Evolutionary conservation across 2,329 filamentous ascomycete genomes (phyloP).

Genomic region (Phyllosticta citrichinensis): DNA sequence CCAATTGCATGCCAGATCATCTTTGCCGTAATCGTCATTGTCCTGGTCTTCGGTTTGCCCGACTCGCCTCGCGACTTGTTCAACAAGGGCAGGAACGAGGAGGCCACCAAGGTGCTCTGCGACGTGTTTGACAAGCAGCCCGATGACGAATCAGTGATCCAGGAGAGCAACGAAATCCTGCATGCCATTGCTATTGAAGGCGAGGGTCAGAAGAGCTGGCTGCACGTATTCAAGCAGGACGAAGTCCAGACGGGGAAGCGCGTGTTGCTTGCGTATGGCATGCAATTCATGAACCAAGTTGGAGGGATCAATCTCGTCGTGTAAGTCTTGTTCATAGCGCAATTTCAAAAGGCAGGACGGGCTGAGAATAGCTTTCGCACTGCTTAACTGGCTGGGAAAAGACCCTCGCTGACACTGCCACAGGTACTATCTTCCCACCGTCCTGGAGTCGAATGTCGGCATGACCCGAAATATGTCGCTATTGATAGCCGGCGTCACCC

Average conservation of each 20-base stretch:
- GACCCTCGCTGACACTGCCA: background rate
- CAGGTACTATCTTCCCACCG: constrained; percentile 9
- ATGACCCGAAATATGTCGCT: constrained; percentile 34
- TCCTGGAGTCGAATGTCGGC: constrained; percentile 31
- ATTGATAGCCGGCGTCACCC: constrained; percentile 35
- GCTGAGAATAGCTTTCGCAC: too few species aligned
- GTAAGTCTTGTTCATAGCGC: constrained; percentile 11
- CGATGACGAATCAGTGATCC: constrained; percentile 45
- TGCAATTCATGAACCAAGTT: constrained; percentile 54
- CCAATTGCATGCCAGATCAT: constrained; percentile 43
- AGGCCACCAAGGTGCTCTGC: constrained; percentile 40
- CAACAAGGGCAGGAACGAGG: constrained; percentile 31
- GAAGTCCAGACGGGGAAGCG: constrained; percentile 47
- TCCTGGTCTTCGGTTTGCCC: constrained; percentile 29
- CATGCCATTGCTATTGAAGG: constrained; percentile 34
- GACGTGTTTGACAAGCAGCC: constrained; percentile 36
- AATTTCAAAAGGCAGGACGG: background rate
- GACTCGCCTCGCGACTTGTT: constrained; percentile 24
- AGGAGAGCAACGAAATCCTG: constrained; percentile 52
- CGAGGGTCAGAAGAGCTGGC: constrained; percentile 7
- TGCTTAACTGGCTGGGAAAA: background rate
- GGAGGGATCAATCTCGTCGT: constrained; percentile 27
- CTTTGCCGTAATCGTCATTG: constrained; percentile 29
- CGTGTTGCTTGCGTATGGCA: constrained; percentile 48
- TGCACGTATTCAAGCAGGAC: constrained; percentile 18